Evolutionary conservation across 139 green algal species (phyloP).

Genomic region (Chara braunii): DNA sequence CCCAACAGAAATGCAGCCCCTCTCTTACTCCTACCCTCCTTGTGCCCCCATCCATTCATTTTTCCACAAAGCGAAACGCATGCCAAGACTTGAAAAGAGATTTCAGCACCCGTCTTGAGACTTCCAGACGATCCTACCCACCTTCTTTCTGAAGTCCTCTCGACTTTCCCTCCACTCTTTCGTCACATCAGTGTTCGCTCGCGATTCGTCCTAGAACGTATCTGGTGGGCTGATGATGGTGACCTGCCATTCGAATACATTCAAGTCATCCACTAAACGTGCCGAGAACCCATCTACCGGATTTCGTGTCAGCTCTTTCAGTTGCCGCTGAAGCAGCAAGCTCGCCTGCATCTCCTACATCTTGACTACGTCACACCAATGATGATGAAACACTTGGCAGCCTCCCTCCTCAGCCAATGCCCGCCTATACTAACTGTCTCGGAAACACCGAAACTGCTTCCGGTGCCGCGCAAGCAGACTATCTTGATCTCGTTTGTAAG

Average conservation of each 20-base stretch:
- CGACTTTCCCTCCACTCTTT: constrained; percentile 66
- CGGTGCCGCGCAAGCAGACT: too few species aligned
- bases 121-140: constrained; percentile 76
- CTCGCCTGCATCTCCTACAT: constrained; percentile 58
- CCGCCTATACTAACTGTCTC: too few species aligned
- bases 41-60: neutral
- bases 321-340: constrained; percentile 79
- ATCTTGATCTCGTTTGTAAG: too few species aligned
- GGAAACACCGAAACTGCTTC: too few species aligned
- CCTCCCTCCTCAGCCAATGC: too few species aligned
- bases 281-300: constrained; percentile 98
- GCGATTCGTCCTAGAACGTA: constrained; percentile 97
- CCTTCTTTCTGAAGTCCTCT: constrained; percentile 82
- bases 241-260: constrained; percentile 96
- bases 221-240: constrained; percentile 97
- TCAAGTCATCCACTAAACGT: constrained; percentile 89
- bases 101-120: constrained; percentile 64
- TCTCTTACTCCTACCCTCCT: neutral
- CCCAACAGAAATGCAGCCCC: too few species aligned
- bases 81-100: neutral
- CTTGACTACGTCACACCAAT: too few species aligned
- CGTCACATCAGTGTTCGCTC: constrained; percentile 98
- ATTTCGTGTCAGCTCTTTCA: constrained; percentile 90
- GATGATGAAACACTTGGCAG: too few species aligned
- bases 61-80: neutral